Evolutionary conservation across 169 alveolate species (phyloP), one percentile per base, ranked within the genome.

Genomic region (Babesia divergens): DNA sequence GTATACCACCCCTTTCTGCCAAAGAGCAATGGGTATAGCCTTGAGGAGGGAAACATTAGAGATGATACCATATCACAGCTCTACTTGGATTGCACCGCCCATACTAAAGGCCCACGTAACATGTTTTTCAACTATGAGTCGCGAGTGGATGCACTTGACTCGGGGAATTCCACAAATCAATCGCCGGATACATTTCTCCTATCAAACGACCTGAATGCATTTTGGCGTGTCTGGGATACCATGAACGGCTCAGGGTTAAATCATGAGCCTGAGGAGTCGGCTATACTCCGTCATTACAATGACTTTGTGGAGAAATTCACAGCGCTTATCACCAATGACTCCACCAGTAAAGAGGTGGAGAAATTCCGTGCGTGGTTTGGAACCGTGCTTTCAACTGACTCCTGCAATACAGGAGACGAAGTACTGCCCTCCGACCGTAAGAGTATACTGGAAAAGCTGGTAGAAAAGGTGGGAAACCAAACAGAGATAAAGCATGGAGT

Each of bases 151-250:
- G 38, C 28, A 6, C 28, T 65, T n/a, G 82, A 66, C 2, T 13
- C 31, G 13, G 18, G n/a, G 2, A 16, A 18, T 24, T 32, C 34
- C n/a, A 1, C 35, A 1, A 34, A 2, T 14, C 20, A 2, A 16
- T 6, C 32, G 32, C 7, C 40, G 26, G 34, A 46, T n/a, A 26
- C 38, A 0, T 62, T n/a, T 18, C 28, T 59, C 24, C 64, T 77
- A 14, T 40, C 56, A 20, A 35, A 74, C 28, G 86, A 77, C 60
- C 64, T 77, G 62, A 68, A 77, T 54, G 66, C 70, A 13, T 47
- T 60, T 20, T 77, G 80, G 81, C 54, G 32, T 43, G 55, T 77
- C 29, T 77, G 74, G 71, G 86, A 77, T 59, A 44, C 65, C 18
- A 64, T 66, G 50, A 35, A 44, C 53, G 74, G 60, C n/a, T 49